phyloP scores from a whole-genome alignment of 129 eudicot species.

The Tagetes erecta region DNA sequence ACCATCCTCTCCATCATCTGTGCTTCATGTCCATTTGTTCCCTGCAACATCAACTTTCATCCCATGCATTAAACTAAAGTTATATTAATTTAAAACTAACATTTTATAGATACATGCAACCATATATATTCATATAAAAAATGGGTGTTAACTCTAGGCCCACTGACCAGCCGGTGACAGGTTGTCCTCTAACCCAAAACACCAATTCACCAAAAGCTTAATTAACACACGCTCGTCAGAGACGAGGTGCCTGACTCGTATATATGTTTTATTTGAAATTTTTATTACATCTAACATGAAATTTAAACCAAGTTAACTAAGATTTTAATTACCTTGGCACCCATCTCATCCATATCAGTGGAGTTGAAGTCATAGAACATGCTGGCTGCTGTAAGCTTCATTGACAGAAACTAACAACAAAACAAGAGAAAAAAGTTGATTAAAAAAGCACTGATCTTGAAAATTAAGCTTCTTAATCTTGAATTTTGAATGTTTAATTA shows the following conservation, averaged over 20 bases:
- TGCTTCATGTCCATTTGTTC: conserved; percentile 61
- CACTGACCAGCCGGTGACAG: no score
- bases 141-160: no score
- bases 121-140: no score
- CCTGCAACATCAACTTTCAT: conserved; percentile 46
- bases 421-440: neutral
- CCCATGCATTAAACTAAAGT: conserved; percentile 19
- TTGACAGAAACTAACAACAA: conserved; percentile 68
- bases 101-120: no score
- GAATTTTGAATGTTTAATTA: neutral
- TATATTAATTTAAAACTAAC: no score
- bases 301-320: neutral
- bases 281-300: no score
- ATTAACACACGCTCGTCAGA: no score
- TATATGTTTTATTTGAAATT: no score
- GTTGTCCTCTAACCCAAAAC: no score
- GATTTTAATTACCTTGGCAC: conserved; percentile 42
- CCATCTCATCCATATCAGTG: conserved; percentile 70
- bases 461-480: neutral
- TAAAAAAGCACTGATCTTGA: neutral
- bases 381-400: conserved; percentile 96
- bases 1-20: conserved; percentile 60
- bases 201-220: no score
- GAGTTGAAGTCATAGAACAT: conserved; percentile 83
- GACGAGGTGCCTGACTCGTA: no score